These are phyloP conservation scores for Xylaria polymorpha DNA, from an alignment of 2,329 filamentous ascomycete genomes.

Conservation along the genomic window DNA sequence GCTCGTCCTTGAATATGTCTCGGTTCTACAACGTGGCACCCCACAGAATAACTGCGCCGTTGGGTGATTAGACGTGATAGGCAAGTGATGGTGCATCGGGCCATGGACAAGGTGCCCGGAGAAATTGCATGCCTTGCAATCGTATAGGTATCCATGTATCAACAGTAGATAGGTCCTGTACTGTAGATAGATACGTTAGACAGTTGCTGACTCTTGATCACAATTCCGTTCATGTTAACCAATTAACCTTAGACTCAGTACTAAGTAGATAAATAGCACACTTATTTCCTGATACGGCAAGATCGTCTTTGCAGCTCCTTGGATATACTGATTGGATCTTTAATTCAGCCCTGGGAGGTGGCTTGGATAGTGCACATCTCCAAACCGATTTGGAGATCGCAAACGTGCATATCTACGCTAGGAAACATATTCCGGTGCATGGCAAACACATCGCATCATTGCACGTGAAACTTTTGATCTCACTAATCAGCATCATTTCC, in stretches of 20 bases:
- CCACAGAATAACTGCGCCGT: constrained; percentile 23
- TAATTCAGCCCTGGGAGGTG: constrained; percentile 22
- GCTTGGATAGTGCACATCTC: constrained; percentile 19
- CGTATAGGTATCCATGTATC: constrained; percentile 1
- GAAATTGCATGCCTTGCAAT: constrained; percentile 27
- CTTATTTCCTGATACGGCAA: constrained; percentile 21
- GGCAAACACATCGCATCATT: constrained; percentile 29
- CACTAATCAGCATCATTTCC: constrained; percentile 10
- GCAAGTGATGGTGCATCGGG: constrained; percentile 19
- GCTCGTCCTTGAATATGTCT: constrained; percentile 29
- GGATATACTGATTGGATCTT: constrained; percentile 24
- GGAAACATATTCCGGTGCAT: constrained; percentile 25
- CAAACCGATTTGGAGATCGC: constrained; percentile 28
- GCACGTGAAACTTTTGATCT: constrained; percentile 24
- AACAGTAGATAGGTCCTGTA: not conserved
- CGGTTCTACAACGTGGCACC: constrained; percentile 39
- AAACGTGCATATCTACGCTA: constrained; percentile 13
- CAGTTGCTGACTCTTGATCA: constrained; percentile 1
- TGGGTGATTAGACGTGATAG: constrained; percentile 17
- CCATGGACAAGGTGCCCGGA: constrained; percentile 30
- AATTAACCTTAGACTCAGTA: not conserved
- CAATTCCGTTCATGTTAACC: not conserved
- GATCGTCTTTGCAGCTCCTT: constrained; percentile 13
- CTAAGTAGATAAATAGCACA: constrained; percentile 13
- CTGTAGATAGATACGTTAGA: not conserved